phyloP scores from a whole-genome alignment of 2,329 filamentous ascomycete species.

The Colletotrichum sp. region DNA sequence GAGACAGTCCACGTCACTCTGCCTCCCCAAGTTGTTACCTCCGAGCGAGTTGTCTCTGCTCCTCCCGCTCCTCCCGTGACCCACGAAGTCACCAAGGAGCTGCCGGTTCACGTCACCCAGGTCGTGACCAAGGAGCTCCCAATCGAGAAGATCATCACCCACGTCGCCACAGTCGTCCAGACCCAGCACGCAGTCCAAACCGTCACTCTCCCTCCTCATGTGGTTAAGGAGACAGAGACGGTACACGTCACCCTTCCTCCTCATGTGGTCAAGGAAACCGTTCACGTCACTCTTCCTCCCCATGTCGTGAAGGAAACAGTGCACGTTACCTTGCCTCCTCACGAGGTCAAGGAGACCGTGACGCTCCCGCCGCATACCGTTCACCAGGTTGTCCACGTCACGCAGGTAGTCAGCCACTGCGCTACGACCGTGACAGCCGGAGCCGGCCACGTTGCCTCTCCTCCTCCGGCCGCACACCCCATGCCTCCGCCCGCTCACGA shows the following conservation, averaged over 20 bases:
- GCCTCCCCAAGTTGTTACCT: not conserved
- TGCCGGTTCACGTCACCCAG: not conserved
- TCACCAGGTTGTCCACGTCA: not conserved
- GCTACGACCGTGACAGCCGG: not conserved
- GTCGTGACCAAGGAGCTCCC: not conserved
- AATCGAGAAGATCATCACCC: not conserved
- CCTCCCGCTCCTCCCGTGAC: not conserved
- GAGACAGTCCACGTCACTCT: slow-evolving; percentile 8
- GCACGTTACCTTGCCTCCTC: not conserved
- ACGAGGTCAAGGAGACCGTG: slow-evolving; percentile 5
- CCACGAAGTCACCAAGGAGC: not conserved
- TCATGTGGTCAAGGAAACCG: slow-evolving; percentile 1
- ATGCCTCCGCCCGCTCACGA: not conserved
- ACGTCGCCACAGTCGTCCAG: not conserved
- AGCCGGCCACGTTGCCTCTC: not conserved
- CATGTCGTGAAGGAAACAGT: not conserved
- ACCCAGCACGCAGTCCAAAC: not conserved
- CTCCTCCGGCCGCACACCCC: not conserved
- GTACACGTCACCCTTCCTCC: slow-evolving; percentile 11
- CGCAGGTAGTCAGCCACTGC: not conserved
- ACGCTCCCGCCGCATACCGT: not conserved
- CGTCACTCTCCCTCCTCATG: not conserved
- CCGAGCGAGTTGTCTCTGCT: not conserved
- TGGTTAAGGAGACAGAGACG: not conserved
- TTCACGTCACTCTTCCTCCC: slow-evolving; percentile 1